Percentiles rank a stretch among this genome's conserved stretches.
These are phyloP conservation scores for Colletotrichum scovillei DNA, from an alignment of 2,329 filamentous ascomycete species.

Conservation along the genomic window DNA sequence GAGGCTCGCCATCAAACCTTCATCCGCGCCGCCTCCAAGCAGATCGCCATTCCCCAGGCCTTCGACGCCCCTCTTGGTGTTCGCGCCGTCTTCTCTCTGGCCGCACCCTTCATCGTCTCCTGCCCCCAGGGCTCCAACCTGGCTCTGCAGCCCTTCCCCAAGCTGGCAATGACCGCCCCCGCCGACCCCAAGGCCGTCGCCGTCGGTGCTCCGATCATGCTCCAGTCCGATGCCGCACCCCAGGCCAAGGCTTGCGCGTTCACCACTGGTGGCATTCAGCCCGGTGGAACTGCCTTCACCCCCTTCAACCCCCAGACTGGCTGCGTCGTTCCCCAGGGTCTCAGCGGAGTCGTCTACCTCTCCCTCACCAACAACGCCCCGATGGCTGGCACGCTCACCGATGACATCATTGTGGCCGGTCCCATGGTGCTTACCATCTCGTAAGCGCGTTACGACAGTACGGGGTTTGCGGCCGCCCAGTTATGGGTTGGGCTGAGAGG, in stretches of 20 bases:
- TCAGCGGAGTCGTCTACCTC: conserved; percentile 75
- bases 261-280: conserved; percentile 67
- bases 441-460: conserved; percentile 43
- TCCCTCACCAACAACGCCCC: conserved; percentile 69
- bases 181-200: conserved; percentile 57
- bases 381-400: conserved; percentile 62
- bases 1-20: conserved; percentile 81
- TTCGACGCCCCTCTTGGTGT: conserved; percentile 78
- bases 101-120: conserved; percentile 76
- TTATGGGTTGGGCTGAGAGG: conserved; percentile 4
- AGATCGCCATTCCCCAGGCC: conserved; percentile 72
- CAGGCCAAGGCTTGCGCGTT: conserved; percentile 73
- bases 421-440: conserved; percentile 68
- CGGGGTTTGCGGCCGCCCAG: neutral
- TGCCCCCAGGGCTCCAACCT: conserved; percentile 76
- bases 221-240: conserved; percentile 62
- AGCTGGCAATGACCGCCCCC: conserved; percentile 57
- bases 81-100: conserved; percentile 78
- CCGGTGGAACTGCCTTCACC: conserved; percentile 71
- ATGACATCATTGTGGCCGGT: conserved; percentile 75
- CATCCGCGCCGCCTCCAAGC: conserved; percentile 70
- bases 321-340: conserved; percentile 71
- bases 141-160: conserved; percentile 72
- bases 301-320: conserved; percentile 63
- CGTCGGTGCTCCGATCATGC: conserved; percentile 55